Conservation (phyloP, 2,329 filamentous ascomycete genomes). For the Penicillium sp. region DNA sequence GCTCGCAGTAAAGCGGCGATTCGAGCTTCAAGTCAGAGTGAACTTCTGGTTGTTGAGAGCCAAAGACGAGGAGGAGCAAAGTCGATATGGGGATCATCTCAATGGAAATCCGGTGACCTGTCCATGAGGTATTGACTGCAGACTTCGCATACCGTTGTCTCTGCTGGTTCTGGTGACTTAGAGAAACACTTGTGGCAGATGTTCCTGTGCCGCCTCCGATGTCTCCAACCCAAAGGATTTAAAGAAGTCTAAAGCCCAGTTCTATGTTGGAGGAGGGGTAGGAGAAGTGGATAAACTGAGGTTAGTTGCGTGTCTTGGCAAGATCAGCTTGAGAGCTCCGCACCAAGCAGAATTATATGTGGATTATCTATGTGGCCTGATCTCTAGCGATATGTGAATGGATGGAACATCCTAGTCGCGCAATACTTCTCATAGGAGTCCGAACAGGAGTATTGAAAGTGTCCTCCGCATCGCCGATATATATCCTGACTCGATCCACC, state of each 20-base stretch:
- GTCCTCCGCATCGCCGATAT: background rate
- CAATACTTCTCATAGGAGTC: background rate
- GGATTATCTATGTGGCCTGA: background rate
- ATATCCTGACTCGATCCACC: background rate
- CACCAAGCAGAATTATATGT: background rate
- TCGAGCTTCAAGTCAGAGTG: background rate
- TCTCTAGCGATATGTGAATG: background rate
- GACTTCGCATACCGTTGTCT: background rate
- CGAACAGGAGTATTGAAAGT: background rate
- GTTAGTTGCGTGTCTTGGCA: slow-evolving; percentile 19
- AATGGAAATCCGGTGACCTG: slow-evolving; percentile 1
- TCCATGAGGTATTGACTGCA: slow-evolving; percentile 1
- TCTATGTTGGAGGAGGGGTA: slow-evolving; percentile 6
- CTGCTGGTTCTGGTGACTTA: background rate
- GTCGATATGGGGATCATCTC: slow-evolving; percentile 2
- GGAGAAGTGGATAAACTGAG: slow-evolving; percentile 15
- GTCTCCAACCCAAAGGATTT: background rate
- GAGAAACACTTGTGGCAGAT: background rate
- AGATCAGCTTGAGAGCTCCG: background rate
- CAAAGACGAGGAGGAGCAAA: background rate
- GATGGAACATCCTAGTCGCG: background rate
- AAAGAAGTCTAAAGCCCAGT: background rate
- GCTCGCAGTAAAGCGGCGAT: background rate
- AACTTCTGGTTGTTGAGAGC: background rate
- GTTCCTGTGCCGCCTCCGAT: background rate